Evolutionary conservation across 331 rosid species (phyloP).

Genomic region (Quercus tomentella): DNA sequence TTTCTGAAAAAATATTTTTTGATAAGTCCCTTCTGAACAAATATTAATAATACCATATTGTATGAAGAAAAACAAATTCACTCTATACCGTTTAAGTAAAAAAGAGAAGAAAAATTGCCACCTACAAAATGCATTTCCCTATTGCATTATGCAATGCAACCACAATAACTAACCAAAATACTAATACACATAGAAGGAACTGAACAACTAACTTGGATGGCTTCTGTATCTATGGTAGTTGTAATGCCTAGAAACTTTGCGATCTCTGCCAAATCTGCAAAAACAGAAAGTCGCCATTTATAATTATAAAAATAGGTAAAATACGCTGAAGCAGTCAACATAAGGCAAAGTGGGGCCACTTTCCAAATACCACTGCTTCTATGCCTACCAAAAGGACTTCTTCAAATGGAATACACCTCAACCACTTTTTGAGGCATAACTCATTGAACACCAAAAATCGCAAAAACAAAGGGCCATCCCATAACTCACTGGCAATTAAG

Average conservation of each 20-base stretch:
- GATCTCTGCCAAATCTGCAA: slow-evolving; percentile 89
- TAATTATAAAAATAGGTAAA: neutral
- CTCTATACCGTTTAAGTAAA: neutral
- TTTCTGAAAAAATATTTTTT: neutral
- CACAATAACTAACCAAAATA: neutral
- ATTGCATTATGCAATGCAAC: neutral
- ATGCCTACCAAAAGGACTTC: no score
- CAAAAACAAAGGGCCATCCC: no score
- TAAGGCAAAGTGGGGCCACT: no score
- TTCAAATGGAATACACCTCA: no score
- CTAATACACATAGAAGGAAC: neutral
- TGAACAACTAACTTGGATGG: slow-evolving; percentile 69
- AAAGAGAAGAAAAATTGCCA: neutral
- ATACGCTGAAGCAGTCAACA: neutral
- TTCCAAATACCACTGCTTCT: no score
- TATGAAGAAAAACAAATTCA: neutral
- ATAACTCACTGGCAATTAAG: no score
- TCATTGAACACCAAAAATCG: no score
- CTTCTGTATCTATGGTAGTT: slow-evolving; percentile 75
- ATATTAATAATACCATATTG: neutral
- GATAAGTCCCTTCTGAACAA: neutral
- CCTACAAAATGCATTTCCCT: neutral
- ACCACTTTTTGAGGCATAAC: no score
- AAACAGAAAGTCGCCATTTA: neutral
- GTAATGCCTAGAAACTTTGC: slow-evolving; percentile 92